A percentile compares a stretch with the other conserved stretches of the same genome.
These are phyloP conservation scores for Sugiyamaella sp. DNA, from an alignment of 1,139 yeast genomes.

Conservation along the genomic window DNA sequence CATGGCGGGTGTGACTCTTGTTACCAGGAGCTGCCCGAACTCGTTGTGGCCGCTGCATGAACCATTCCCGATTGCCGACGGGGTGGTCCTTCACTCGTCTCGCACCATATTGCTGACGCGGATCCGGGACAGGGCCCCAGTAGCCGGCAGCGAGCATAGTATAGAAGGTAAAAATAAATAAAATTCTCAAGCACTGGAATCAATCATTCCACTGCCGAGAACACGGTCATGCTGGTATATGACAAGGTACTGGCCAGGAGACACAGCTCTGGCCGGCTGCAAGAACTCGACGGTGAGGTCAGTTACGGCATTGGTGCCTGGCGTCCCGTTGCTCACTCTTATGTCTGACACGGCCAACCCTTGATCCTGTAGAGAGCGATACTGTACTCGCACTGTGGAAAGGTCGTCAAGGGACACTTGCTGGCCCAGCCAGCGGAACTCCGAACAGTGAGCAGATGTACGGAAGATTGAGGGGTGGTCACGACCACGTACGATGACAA, in stretches of 20 bases:
- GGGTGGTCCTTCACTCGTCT: no score
- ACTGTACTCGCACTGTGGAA: slow-evolving; percentile 54
- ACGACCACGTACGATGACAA: slow-evolving; percentile 78
- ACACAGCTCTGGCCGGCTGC: slow-evolving; percentile 67
- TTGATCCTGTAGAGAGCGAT: slow-evolving; percentile 70
- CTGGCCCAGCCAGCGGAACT: slow-evolving; percentile 56
- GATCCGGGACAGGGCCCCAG: slow-evolving; percentile 1
- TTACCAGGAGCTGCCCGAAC: no score
- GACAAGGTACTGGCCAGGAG: slow-evolving; percentile 88
- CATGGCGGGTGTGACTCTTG: no score
- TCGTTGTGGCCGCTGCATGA: no score
- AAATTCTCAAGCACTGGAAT: neutral
- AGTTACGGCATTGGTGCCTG: slow-evolving; percentile 24
- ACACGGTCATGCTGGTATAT: slow-evolving; percentile 68
- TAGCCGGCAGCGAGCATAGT: no score
- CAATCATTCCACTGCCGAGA: slow-evolving; percentile 74
- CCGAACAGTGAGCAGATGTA: slow-evolving; percentile 47
- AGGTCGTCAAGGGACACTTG: slow-evolving; percentile 30
- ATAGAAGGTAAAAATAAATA: neutral
- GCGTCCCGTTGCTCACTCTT: slow-evolving; percentile 25
- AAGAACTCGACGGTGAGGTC: slow-evolving; percentile 44
- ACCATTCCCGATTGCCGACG: no score
- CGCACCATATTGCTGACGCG: no score
- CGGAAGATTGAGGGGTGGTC: slow-evolving; percentile 62
- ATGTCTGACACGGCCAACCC: slow-evolving; percentile 37